Evolutionary conservation across 2,329 filamentous ascomycete genomes (phyloP), one percentile per base, ranked within the genome.

Genomic region (Exophiala dermatitidis): DNA sequence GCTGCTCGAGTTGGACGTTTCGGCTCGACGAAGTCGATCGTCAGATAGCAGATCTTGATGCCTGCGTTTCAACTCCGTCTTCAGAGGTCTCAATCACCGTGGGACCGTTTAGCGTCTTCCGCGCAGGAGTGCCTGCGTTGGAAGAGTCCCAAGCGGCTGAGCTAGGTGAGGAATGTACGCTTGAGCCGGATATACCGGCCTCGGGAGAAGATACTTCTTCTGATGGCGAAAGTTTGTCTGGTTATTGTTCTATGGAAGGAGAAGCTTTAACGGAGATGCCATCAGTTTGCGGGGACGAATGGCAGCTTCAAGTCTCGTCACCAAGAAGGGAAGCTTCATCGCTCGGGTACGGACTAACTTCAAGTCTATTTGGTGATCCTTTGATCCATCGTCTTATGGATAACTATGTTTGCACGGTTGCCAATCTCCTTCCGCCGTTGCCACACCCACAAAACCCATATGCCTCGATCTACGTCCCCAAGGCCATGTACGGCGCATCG

Each of bases 401-500:
- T 28, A 57, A 57, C 55, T 57, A 57, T 31, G 46, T 54, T 6
- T 29, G 37, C 19, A 47, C 50, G 10, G 41, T 54, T n/a, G 48
- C 55, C 26, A 48, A 54, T 32, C 42, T 57, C 30, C 42, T 57
- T 29, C 55, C 51, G 8, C 55, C 55, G 19, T 41, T 57, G 6
- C 54, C 55, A 31, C 55, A 57, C 32, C 52, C 52, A 3, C 47
- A 52, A 41, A 57, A 49, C 33, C 48, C 40, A 31, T 57, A 54
- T 34, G 32, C 51, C 3, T 47, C 55, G 28, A 54, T 57, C 29
- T 57, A 57, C 46, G 52, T 57, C 1, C 55, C 55, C 3, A 54
- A 47, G n/a, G 55, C 55, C 34, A 48, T 57, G 45, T 34, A 45
- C 30, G 55, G 55, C 10, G 51, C 51, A n/a, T 49, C 52, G 10